Base-by-base conservation (phyloP, 2,329 filamentous ascomycete species). In the Talaromyces albobiverticillius region DNA sequence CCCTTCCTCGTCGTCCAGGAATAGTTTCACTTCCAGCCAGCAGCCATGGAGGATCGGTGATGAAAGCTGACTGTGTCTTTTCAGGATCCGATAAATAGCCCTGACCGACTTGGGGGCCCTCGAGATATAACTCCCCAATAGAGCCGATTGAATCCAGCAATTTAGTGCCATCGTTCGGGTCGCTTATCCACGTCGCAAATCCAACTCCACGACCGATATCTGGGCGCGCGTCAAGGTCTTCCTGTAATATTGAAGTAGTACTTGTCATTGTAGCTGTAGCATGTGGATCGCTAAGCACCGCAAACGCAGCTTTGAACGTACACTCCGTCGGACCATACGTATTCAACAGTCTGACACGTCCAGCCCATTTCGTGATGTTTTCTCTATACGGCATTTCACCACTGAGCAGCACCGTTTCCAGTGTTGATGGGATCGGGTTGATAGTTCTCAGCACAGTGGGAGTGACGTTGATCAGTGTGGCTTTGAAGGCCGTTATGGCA, bases 121-220 rank as follows among this genome's bases (percentile, higher is more conserved):
- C 89, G 3, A 95, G 82, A 60, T 90, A 95, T 1, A 95, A 81
- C 71, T 95, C 90, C 3, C 91, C 91, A 3, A 94, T 81, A 1
- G 80, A 89, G 4, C 90, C 90, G 38, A 83, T 79, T 16, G 91
- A 67, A 0, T 94, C 87, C 0, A 89, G 86, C 83, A 71, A 0
- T 81, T 77, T 0, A 31, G n/a, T 26, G 13, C 20, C 13, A 53
- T 47, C 16, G 34, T 53, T 23, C 10, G 20, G 18, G n/a, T 53
- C 43, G 2, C 47, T 43, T 18, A 53, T 38, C 51, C 51, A 53
- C 7, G 43, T 46, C 22, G 38, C 32, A 31, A 52, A 29, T 2
- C 50, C 50, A 46, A 46, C 43, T 22, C 50, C 50, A 22, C 22
- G 32, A 8, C 50, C 50, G 8, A 53, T 47, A 31, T 46, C 32